Evolutionary conservation across 2,329 filamentous ascomycete species (phyloP), one percentile per base, ranked within the genome.

Genomic region (Xylariales sp.): DNA sequence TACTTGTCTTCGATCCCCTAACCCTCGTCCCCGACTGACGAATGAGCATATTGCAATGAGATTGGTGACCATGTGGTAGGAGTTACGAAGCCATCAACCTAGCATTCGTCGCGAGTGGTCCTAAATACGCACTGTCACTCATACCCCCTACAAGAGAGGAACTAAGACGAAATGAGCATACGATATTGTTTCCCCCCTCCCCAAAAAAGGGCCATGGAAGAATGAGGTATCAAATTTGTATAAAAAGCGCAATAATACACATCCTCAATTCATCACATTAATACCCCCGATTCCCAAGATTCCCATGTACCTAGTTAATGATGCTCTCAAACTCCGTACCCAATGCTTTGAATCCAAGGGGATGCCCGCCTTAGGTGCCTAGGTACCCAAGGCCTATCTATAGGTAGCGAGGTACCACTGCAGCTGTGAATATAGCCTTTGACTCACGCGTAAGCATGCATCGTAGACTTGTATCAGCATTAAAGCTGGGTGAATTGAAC

Each of bases 321-420:
- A 60, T 67, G 57, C 61, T 61, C 53, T 60, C 36, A 3, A 67
- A 69, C 67, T 64, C 67, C 67, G 18, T n/a, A 69, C 60, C 65
- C 52, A 30, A 69, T 67, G 64, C 64, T 53, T 59, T 48, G 56
- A 54, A 45, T 32, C 56, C 56, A 60, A 41, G 9, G 52, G 32
- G 18, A 60, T 41, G n/a, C 36, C 18, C 12, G 23, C 28, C 34
- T 49, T 39, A 52, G 62, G 62, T 7, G 48, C 16, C n/a, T 55
- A 45, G n/a, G 30, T 57, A 39, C 23, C 23, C 23, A 23, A 23
- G 23, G 18, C 23, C 41, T 48, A 43, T 32, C 60, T 43, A n/a
- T 36, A 52, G 54, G 62, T 7, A 55, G 23, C 14, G 43, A 34
- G n/a, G 30, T 50, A 55, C 32, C 43, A 8, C 14, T 14, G 28